These are phyloP conservation scores for Phaeolepiota aurea DNA, from an alignment of 768 basidiomycete species.

Conservation along the genomic window DNA sequence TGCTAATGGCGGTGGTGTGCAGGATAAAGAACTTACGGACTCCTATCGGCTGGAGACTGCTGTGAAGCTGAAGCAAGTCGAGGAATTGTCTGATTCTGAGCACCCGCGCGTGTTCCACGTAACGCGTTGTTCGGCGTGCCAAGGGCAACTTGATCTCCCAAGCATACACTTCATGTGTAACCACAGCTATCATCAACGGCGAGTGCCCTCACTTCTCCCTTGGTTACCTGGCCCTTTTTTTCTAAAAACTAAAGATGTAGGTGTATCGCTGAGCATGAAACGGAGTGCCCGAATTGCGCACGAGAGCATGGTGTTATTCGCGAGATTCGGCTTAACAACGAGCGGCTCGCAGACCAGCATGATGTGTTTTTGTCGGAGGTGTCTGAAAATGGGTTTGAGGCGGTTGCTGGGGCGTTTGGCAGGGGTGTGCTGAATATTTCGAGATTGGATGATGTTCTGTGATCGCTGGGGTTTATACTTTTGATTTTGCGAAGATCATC, in stretches of 20 bases:
- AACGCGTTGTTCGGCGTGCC: conserved; percentile 85
- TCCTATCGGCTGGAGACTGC: conserved; percentile 85
- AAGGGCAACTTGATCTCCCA: conserved; percentile 86
- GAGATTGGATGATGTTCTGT: no score
- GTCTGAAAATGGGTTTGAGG: conserved; percentile 61
- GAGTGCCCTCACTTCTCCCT: conserved; percentile 10
- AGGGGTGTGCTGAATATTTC: conserved; percentile 50
- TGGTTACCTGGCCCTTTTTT: background rate
- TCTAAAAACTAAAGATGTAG: conserved; percentile 29
- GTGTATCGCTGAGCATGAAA: conserved; percentile 83
- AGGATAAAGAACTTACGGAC: conserved; percentile 84
- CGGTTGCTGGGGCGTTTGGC: conserved; percentile 63
- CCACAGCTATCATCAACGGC: conserved; percentile 96
- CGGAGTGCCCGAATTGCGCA: conserved; percentile 85
- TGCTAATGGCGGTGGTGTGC: conserved; percentile 2
- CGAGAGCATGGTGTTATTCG: conserved; percentile 82
- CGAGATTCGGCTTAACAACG: conserved; percentile 85
- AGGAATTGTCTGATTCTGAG: conserved; percentile 69
- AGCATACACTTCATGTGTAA: conserved; percentile 97
- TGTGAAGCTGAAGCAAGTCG: conserved; percentile 72
- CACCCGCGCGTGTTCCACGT: conserved; percentile 89
- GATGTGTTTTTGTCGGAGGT: conserved; percentile 75
- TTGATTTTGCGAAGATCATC: no score
- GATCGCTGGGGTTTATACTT: no score
- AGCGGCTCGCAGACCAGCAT: conserved; percentile 73